These are phyloP conservation scores for Cyberlindnera bimundalis DNA, from an alignment of 805 yeast species.

Conservation along the genomic window DNA sequence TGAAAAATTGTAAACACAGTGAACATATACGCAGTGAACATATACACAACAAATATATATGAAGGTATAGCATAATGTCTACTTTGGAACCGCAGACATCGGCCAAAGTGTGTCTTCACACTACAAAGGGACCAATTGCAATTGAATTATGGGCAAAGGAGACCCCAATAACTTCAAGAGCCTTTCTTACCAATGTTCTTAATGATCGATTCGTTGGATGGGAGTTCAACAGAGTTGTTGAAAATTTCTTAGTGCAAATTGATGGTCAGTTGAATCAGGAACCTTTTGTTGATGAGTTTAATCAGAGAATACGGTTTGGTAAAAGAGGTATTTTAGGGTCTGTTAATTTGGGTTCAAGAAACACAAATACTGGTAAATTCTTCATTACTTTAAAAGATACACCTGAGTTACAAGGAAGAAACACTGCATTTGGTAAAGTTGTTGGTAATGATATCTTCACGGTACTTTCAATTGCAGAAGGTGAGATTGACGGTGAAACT, in stretches of 20 bases:
- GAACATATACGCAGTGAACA: too few species aligned
- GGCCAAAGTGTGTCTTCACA: constrained; percentile 52
- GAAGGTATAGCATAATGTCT: too few species aligned
- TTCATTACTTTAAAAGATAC: constrained; percentile 47
- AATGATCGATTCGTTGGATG: constrained; percentile 40
- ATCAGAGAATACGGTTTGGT: constrained; percentile 47
- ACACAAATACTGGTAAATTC: constrained; percentile 37
- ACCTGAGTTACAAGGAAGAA: constrained; percentile 40
- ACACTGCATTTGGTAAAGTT: constrained; percentile 55
- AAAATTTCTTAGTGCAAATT: constrained; percentile 35
- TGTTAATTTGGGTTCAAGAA: constrained; percentile 34
- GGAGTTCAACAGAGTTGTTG: constrained; percentile 39
- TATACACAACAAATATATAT: too few species aligned
- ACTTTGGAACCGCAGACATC: constrained; percentile 51
- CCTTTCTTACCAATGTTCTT: constrained; percentile 48
- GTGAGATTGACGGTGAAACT: constrained; percentile 40
- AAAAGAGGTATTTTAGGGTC: constrained; percentile 55
- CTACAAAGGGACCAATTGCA: constrained; percentile 56
- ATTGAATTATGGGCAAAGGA: constrained; percentile 72
- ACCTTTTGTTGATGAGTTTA: constrained; percentile 40
- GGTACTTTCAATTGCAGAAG: constrained; percentile 45
- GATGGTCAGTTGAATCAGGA: constrained; percentile 29
- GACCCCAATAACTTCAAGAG: constrained; percentile 44
- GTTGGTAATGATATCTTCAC: constrained; percentile 54
- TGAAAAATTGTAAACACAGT: too few species aligned